These are phyloP conservation scores for Periglandula ipomoeae DNA, from an alignment of 2,329 filamentous ascomycete genomes.

Conservation along the genomic window DNA sequence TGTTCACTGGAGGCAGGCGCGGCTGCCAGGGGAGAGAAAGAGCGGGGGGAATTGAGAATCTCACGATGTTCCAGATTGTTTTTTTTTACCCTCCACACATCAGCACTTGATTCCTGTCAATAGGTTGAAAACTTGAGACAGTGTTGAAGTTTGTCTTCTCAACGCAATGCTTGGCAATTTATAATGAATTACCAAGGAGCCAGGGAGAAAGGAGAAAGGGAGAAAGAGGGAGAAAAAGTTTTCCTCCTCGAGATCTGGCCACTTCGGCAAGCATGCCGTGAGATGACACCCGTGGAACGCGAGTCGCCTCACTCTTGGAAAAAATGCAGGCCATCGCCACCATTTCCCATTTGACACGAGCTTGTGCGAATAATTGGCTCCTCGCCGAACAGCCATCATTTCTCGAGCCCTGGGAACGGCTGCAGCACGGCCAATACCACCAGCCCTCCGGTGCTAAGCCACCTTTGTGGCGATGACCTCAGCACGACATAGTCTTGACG, in stretches of 20 bases:
- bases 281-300: background rate
- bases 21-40: background rate
- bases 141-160: background rate
- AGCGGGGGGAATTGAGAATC: background rate
- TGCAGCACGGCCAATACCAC: background rate
- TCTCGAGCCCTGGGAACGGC: background rate
- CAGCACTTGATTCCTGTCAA: background rate
- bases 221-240: background rate
- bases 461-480: background rate
- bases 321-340: background rate
- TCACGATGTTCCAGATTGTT: slow-evolving; percentile 4
- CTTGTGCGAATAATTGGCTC: background rate
- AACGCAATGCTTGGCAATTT: background rate
- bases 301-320: background rate
- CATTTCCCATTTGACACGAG: background rate
- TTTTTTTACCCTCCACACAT: background rate
- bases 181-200: background rate
- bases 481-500: background rate
- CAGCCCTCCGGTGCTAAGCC: background rate
- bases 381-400: background rate
- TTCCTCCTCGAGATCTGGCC: background rate
- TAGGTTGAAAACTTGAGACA: background rate
- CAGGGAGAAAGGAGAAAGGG: background rate
- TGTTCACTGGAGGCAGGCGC: background rate
- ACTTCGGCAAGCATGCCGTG: background rate